Conservation (phyloP, 441 rosid species). For the Brassica balearica region DNA sequence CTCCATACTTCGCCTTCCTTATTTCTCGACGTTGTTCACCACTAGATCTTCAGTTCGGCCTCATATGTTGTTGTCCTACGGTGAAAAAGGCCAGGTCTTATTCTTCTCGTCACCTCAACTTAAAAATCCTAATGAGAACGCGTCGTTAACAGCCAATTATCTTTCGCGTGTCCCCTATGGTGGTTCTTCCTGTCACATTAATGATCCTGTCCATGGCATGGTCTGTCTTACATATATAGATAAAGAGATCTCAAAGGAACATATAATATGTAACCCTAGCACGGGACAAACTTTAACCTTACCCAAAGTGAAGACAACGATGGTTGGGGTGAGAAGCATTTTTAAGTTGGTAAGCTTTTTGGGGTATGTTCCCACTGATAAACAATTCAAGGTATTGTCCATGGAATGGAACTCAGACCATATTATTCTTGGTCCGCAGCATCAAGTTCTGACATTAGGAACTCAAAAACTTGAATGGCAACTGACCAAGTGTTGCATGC, state of each 20-base stretch:
- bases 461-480: background rate
- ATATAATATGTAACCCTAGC: background rate
- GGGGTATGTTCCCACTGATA: background rate
- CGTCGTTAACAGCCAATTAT: background rate
- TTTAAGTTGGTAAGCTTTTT: background rate
- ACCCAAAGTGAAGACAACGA: background rate
- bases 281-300: background rate
- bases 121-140: background rate
- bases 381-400: background rate
- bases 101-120: background rate
- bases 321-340: background rate
- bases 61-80: background rate
- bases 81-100: background rate
- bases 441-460: background rate
- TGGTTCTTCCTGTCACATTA: background rate
- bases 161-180: background rate
- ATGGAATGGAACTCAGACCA: background rate
- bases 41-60: background rate
- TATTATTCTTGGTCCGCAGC: background rate
- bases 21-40: background rate
- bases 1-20: background rate
- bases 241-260: background rate
- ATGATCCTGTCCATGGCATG: background rate
- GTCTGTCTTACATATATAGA: background rate
- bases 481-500: background rate